Evolutionary conservation across 2,329 filamentous ascomycete genomes (phyloP), one percentile per base, ranked within the genome.

Genomic region (Colletotrichum navitas): DNA sequence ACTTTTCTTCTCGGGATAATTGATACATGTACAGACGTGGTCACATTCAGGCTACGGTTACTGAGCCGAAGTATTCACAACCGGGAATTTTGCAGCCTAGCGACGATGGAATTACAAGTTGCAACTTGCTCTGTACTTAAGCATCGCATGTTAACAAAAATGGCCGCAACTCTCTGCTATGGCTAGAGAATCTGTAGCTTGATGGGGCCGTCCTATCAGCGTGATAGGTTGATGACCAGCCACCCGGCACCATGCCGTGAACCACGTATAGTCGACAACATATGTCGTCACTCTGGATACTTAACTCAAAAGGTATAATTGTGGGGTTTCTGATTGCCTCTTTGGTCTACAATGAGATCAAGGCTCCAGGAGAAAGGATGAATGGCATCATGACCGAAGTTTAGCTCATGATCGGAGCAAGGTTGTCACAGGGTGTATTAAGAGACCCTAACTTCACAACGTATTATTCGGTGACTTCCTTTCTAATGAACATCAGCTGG

Each of bases 401-500:
- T n/a, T n/a, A 3, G 10, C 14, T 36, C 4, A 10, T n/a, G 34
- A 36, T 39, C 26, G n/a, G 2, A 6, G 29, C 43, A 47, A 21
- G 8, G 21, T 55, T 11, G 21, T 4, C 32, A 6, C 12, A 16
- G 5, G n/a, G 5, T 43, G 6, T 47, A 3, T 10, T n/a, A 8
- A n/a, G 3, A 36, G 34, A 18, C 4, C 21, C 2, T 10, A 39
- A 26, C 5, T n/a, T 10, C 4, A 24, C 12, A 1, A 39, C 8
- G n/a, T 24, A 14, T 4, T 5, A 14, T 8, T 5, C 32, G n/a
- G 26, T n/a, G 32, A 24, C 24, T 11, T 3, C 5, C 11, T 32
- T 51, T 56, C 36, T 32, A 51, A 45, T 51, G 32, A 67, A 67
- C 21, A 41, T 51, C 41, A 51, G 55, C 66, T 61, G 68, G 34